phyloP scores from a whole-genome alignment of 192 early-diverging fungal genomes.

The Obelidium mucronatum region DNA sequence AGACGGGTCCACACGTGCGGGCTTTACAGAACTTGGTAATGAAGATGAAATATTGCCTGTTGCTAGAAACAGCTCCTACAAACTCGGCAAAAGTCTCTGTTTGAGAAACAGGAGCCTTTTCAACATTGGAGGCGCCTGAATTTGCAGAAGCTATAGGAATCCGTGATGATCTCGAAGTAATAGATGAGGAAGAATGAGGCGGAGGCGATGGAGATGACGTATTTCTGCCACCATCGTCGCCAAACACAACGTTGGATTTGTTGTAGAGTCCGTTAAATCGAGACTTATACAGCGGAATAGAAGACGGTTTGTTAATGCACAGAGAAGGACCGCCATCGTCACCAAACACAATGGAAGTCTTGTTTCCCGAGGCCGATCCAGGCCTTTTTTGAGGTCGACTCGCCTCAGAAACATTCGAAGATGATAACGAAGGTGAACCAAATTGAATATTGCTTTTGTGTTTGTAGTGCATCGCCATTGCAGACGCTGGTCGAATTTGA shows the following conservation, averaged over 20 bases:
- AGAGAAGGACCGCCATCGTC: neutral
- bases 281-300: neutral
- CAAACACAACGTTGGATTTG: neutral
- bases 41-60: neutral
- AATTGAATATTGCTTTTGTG: neutral
- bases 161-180: neutral
- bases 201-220: neutral
- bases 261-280: neutral
- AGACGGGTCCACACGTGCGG: too few species aligned
- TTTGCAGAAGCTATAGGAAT: neutral
- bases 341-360: neutral
- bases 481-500: neutral
- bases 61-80: neutral
- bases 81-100: too few species aligned
- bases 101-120: too few species aligned
- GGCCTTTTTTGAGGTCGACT: neutral
- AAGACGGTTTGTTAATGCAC: neutral
- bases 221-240: conserved; percentile 6
- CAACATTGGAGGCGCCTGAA: neutral
- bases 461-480: neutral
- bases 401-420: neutral
- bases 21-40: too few species aligned
- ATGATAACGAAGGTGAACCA: neutral
- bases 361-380: neutral
- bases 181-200: neutral